Conservation (phyloP, 2,329 filamentous ascomycete species). For the Blastomyces silverae region DNA sequence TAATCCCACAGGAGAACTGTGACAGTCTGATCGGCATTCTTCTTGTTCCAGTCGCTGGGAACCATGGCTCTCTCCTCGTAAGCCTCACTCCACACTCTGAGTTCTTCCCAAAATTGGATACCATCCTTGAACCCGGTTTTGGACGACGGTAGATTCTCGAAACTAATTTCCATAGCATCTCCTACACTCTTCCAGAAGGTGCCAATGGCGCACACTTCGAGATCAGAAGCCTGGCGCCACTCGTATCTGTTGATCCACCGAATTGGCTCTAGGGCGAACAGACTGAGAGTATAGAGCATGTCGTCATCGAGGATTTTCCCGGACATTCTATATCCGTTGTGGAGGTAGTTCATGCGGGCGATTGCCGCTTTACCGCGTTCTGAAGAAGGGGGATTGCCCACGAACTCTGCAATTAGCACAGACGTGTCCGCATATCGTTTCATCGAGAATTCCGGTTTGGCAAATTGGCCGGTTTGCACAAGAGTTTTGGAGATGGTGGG, state of each 20-base stretch:
- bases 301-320: conserved; percentile 57
- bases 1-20: conserved; percentile 56
- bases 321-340: conserved; percentile 50
- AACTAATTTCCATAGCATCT: conserved; percentile 60
- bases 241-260: conserved; percentile 60
- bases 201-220: conserved; percentile 62
- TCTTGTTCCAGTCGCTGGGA: conserved; percentile 45
- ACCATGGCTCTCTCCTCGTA: conserved; percentile 59
- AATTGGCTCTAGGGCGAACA: conserved; percentile 61
- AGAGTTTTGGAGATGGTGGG: conserved; percentile 46
- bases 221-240: conserved; percentile 60
- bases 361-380: conserved; percentile 47
- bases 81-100: conserved; percentile 45
- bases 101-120: conserved; percentile 48
- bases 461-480: conserved; percentile 41
- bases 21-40: conserved; percentile 54
- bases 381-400: conserved; percentile 40
- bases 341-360: conserved; percentile 59
- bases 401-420: conserved; percentile 42
- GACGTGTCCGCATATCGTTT: conserved; percentile 46
- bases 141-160: conserved; percentile 40
- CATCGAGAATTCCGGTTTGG: conserved; percentile 34
- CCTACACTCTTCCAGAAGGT: conserved; percentile 66
- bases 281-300: conserved; percentile 57
- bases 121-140: conserved; percentile 44